phyloP scores from a whole-genome alignment of 2,329 filamentous ascomycete species.

The Teratosphaeria gauchensis region DNA sequence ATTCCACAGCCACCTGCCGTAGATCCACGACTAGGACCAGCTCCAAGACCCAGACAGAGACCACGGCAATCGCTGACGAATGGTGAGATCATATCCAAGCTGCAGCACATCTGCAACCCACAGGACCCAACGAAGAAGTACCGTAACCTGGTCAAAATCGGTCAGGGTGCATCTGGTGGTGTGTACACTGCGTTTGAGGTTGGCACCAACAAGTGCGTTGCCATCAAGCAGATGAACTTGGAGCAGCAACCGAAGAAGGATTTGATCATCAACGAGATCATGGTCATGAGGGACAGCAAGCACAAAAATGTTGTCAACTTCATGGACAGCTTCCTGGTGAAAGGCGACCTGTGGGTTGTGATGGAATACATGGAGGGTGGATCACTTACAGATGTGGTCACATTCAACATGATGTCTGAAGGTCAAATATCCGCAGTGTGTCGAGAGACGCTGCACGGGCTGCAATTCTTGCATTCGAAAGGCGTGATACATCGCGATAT shows the following conservation, averaged over 20 bases:
- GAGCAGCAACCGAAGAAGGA: constrained; percentile 99
- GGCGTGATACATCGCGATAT: constrained; percentile 98
- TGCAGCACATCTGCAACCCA: constrained; percentile 82
- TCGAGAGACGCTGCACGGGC: constrained; percentile 78
- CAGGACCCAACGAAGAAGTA: constrained; percentile 86
- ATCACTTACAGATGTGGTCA: constrained; percentile 94
- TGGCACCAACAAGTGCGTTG: constrained; percentile 76
- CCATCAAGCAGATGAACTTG: constrained; percentile 99
- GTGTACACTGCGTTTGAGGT: constrained; percentile 87
- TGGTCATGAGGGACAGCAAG: constrained; percentile 98
- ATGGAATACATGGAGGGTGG: constrained; percentile 99
- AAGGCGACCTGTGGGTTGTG: constrained; percentile 91
- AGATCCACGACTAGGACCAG: constrained; percentile 44
- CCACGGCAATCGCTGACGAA: constrained; percentile 59
- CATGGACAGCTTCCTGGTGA: constrained; percentile 88
- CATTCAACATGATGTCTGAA: constrained; percentile 98
- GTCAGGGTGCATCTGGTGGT: constrained; percentile 91
- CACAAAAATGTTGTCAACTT: constrained; percentile 99
- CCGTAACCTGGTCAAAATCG: constrained; percentile 83
- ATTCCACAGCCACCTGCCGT: constrained; percentile 34
- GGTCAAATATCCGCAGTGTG: constrained; percentile 95
- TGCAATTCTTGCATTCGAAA: constrained; percentile 94
- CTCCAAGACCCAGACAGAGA: constrained; percentile 64
- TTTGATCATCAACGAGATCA: constrained; percentile 95
- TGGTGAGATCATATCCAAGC: constrained; percentile 69